A percentile compares a stretch with the other conserved stretches of the same genome.
Evolutionary conservation across 306 rosid genomes (phyloP).

Genomic region (Cucumis melo): DNA sequence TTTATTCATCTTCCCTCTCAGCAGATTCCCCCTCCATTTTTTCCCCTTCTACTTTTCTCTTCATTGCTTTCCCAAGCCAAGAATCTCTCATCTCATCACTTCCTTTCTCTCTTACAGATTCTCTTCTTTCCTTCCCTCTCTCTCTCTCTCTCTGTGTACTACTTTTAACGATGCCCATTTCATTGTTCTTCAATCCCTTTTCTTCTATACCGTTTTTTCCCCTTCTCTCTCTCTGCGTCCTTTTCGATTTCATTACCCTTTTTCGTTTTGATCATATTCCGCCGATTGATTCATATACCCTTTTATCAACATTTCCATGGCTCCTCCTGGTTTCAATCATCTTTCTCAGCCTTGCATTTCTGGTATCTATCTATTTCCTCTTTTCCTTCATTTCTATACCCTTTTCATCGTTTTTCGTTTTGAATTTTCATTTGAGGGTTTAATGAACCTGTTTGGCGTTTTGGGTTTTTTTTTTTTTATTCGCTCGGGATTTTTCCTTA

Average conservation of each 20-base stretch:
- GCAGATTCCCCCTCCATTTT: slow-evolving; percentile 46
- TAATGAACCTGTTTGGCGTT: background rate
- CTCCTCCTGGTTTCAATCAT: slow-evolving; percentile 60
- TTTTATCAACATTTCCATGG: slow-evolving; percentile 25
- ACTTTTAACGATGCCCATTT: slow-evolving; percentile 42
- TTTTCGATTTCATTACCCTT: slow-evolving; percentile 19
- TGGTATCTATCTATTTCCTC: slow-evolving; percentile 25
- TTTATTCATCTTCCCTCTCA: slow-evolving; percentile 49
- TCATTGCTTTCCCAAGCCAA: slow-evolving; percentile 83
- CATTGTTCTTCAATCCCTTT: slow-evolving; percentile 29
- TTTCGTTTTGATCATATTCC: slow-evolving; percentile 16
- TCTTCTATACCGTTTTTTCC: slow-evolving; percentile 18
- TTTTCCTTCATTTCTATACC: background rate
- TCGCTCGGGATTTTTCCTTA: background rate
- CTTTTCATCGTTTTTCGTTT: background rate
- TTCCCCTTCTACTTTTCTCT: slow-evolving; percentile 23
- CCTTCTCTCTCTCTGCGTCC: slow-evolving; percentile 17
- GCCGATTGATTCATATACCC: slow-evolving; percentile 13
- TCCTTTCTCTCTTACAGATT: slow-evolving; percentile 49
- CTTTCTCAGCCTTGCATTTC: slow-evolving; percentile 79
- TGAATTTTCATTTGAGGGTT: background rate
- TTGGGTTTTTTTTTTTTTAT: background rate
- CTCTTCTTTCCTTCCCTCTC: slow-evolving; percentile 21
- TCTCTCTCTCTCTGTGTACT: slow-evolving; percentile 18
- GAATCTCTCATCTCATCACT: slow-evolving; percentile 56